Conservation (phyloP, 352 stramenopile species). For the Globisporangium echinulatum region DNA sequence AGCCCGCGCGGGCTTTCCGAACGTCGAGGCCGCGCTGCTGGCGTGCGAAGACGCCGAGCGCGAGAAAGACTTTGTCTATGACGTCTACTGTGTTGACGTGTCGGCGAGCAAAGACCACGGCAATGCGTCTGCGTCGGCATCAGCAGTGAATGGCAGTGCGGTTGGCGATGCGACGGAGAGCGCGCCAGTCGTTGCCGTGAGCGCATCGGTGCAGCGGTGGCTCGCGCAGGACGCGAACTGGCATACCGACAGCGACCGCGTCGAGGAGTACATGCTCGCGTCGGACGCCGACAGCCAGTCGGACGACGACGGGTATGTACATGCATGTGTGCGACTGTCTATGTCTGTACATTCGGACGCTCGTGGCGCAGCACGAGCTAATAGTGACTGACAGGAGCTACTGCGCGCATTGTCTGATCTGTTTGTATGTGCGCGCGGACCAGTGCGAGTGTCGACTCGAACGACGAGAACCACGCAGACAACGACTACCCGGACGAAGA, state of each 20-base stretch:
- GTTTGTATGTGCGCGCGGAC: not conserved
- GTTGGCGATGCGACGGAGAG: conserved; percentile 13
- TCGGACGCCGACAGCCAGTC: conserved; percentile 67
- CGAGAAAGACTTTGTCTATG: conserved; percentile 82
- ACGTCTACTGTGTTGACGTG: conserved; percentile 81
- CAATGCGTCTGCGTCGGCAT: not conserved
- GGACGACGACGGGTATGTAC: conserved; percentile 54
- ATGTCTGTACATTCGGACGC: no score
- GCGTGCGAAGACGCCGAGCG: conserved; percentile 69
- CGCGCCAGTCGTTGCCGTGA: conserved; percentile 61
- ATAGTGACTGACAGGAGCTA: not conserved
- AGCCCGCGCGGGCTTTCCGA: conserved; percentile 37
- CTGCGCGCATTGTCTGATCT: no score
- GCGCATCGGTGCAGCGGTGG: conserved; percentile 73
- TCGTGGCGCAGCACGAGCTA: no score
- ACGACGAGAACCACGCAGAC: conserved; percentile 68
- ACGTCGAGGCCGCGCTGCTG: conserved; percentile 52
- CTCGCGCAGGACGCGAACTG: conserved; percentile 50
- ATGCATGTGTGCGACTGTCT: conserved; percentile 2
- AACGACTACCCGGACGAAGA: conserved; percentile 87
- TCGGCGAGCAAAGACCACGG: conserved; percentile 31
- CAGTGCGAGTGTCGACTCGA: conserved; percentile 60
- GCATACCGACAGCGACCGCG: conserved; percentile 35
- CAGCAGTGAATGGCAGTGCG: conserved; percentile 1
- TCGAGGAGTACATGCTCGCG: conserved; percentile 77